Conservation (phyloP, 2,329 filamentous ascomycete genomes). For the Neofusicoccum cordaticola region DNA sequence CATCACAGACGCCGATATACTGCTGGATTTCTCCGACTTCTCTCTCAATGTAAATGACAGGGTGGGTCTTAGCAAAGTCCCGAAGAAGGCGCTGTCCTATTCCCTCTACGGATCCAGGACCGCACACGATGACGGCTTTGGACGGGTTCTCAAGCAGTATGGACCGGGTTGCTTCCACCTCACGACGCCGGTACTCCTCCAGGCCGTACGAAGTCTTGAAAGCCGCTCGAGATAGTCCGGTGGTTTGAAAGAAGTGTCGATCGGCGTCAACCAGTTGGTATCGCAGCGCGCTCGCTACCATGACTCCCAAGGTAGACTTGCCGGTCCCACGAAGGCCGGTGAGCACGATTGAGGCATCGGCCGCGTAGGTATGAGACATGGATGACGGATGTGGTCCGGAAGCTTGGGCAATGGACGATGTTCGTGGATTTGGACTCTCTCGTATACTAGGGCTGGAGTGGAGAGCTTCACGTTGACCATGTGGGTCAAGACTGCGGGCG, state of each 20-base stretch:
- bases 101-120: neutral
- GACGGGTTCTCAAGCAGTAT: neutral
- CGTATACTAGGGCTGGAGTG: too few relatives aligned
- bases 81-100: neutral
- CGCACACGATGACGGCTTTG: neutral
- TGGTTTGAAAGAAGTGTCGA: neutral
- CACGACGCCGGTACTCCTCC: neutral
- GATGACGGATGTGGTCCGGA: too few relatives aligned
- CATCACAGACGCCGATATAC: neutral
- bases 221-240: neutral
- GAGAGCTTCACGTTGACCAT: too few relatives aligned
- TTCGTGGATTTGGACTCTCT: too few relatives aligned
- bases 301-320: conserved; percentile 72
- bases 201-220: neutral
- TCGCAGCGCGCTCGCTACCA: conserved; percentile 46
- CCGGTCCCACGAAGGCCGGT: conserved; percentile 73
- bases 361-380: neutral
- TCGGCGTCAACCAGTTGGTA: neutral
- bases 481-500: too few relatives aligned
- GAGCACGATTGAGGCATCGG: conserved; percentile 68
- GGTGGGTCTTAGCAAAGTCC: neutral
- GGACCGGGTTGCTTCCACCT: neutral
- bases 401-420: too few relatives aligned
- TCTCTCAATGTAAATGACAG: neutral
- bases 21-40: neutral